These are phyloP conservation scores for Geranium rotundifolium DNA, from an alignment of 345 rosid species.

Conservation along the genomic window DNA sequence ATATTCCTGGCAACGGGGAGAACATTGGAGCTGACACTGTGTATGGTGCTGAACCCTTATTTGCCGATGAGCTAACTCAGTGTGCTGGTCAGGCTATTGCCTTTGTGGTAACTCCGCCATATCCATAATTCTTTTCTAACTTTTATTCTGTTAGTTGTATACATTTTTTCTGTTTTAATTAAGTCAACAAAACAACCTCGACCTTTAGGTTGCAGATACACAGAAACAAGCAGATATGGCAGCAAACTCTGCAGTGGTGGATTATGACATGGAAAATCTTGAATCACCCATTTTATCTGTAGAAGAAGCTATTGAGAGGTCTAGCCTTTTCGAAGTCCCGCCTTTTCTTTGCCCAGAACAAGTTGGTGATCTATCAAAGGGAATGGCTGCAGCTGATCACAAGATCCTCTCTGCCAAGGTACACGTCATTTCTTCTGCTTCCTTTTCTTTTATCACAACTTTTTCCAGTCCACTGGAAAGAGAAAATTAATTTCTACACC, in stretches of 20 bases:
- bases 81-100: constrained; percentile 68
- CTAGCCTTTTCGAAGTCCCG: constrained; percentile 64
- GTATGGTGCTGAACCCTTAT: constrained; percentile 46
- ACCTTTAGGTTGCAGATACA: constrained; percentile 70
- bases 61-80: constrained; percentile 51
- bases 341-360: constrained; percentile 34
- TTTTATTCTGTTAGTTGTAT: neutral
- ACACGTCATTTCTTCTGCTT: neutral
- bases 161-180: neutral
- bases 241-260: constrained; percentile 45
- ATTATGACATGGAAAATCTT: constrained; percentile 45
- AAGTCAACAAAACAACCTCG: neutral
- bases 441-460: neutral
- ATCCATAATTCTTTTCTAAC: no score
- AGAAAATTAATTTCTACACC: no score
- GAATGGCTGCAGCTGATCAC: constrained; percentile 72
- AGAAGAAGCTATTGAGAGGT: constrained; percentile 60
- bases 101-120: constrained; percentile 46
- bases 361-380: constrained; percentile 57
- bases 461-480: no score
- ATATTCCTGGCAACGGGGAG: constrained; percentile 59
- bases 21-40: constrained; percentile 41
- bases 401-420: constrained; percentile 65
- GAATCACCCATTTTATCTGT: constrained; percentile 59
- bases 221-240: constrained; percentile 74